phyloP scores from a whole-genome alignment of 2,329 filamentous ascomycete species.

The Phaeoacremonium minimum region DNA sequence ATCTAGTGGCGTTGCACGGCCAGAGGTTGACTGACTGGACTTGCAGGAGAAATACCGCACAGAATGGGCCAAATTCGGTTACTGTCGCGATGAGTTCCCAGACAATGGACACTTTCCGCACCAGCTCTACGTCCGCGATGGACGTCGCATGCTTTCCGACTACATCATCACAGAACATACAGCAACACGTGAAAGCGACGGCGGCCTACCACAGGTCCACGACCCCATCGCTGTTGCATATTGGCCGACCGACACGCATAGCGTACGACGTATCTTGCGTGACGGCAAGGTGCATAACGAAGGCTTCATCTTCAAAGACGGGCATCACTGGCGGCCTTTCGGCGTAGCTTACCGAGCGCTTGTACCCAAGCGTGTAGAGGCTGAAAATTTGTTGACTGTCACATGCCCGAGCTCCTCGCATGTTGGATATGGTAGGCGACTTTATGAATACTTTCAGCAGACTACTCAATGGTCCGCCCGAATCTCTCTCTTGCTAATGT shows the following conservation, averaged over 20 bases:
- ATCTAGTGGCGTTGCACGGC: no score
- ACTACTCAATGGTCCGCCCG: no score
- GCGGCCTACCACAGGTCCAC: no score
- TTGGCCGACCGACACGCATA: constrained; percentile 18
- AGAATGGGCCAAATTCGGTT: constrained; percentile 15
- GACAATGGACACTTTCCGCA: constrained; percentile 19
- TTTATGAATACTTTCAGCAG: no score
- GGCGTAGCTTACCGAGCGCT: constrained; percentile 10
- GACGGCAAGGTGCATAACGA: constrained; percentile 15
- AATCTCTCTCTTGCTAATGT: no score
- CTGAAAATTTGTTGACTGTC: constrained; percentile 7
- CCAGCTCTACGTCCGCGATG: constrained; percentile 21
- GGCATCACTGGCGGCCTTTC: constrained; percentile 12
- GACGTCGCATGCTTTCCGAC: no score
- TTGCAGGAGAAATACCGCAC: no score
- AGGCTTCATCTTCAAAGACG: constrained; percentile 15
- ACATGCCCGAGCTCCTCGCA: constrained; percentile 12
- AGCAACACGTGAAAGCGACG: constrained; percentile 12
- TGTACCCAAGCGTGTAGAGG: constrained; percentile 9
- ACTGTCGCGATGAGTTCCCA: constrained; percentile 18
- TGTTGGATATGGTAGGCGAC: constrained; percentile 9
- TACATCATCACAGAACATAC: constrained; percentile 17
- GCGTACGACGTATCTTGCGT: constrained; percentile 15
- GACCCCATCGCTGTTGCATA: constrained; percentile 16
- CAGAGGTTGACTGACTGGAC: no score